These are phyloP conservation scores for Saururus chinensis DNA, from an alignment of 164 flowering plant genomes.

Conservation along the genomic window DNA sequence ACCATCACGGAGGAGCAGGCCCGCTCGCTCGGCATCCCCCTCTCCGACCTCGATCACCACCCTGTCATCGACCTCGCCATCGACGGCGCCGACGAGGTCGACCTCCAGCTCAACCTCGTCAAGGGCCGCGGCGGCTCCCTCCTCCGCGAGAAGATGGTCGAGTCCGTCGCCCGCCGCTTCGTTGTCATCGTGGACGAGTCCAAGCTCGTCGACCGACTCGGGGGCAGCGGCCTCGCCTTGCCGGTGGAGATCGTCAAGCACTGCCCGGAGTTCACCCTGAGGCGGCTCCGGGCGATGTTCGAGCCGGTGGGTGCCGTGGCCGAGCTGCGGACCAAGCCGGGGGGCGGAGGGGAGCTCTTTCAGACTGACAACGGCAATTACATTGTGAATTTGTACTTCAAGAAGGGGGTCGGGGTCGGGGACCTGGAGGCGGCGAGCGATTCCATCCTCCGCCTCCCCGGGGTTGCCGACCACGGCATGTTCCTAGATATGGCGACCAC, in stretches of 20 bases:
- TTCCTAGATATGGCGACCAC: conserved; percentile 91
- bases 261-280: conserved; percentile 64
- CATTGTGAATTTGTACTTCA: conserved; percentile 74
- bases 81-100: conserved; percentile 97
- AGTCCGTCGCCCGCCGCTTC: conserved; percentile 53
- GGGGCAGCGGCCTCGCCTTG: conserved; percentile 73
- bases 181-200: conserved; percentile 76
- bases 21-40: conserved; percentile 53
- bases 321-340: conserved; percentile 33
- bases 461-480: conserved; percentile 99
- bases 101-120: conserved; percentile 61
- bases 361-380: conserved; percentile 78
- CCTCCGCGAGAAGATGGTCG: conserved; percentile 84
- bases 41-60: conserved; percentile 66
- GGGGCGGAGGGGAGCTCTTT: conserved; percentile 27
- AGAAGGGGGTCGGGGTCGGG: conserved; percentile 38
- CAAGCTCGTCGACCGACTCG: conserved; percentile 52
- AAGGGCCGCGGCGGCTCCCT: conserved; percentile 93
- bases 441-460: conserved; percentile 52
- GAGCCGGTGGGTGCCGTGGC: conserved; percentile 57
- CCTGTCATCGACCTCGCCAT: conserved; percentile 75
- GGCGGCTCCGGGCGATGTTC: conserved; percentile 44
- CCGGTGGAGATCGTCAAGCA: conserved; percentile 82
- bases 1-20: conserved; percentile 72
- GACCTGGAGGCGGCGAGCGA: conserved; percentile 70